Conservation (phyloP, 352 stramenopile species). For the Pythium insidiosum region DNA sequence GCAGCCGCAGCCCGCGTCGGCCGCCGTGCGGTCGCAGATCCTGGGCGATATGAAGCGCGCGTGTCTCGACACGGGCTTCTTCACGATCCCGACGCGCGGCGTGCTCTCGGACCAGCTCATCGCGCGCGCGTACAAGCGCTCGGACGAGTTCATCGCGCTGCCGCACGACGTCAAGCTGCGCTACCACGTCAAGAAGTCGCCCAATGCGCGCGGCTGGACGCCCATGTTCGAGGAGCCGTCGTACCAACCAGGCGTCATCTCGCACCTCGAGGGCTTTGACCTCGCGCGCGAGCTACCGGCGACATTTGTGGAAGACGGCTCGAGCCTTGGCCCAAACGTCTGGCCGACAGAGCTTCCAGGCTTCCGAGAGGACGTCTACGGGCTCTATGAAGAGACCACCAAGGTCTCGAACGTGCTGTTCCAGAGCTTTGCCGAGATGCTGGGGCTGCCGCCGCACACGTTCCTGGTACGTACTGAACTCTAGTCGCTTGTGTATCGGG, state of each 20-base stretch:
- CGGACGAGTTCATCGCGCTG: constrained; percentile 63
- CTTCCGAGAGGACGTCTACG: constrained; percentile 64
- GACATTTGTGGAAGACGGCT: constrained; percentile 45
- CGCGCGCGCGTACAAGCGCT: constrained; percentile 42
- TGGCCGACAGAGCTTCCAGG: constrained; percentile 52
- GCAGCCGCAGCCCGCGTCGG: constrained; percentile 1
- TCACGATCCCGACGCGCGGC: constrained; percentile 60
- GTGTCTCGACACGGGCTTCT: constrained; percentile 61
- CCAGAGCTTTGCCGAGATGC: constrained; percentile 74
- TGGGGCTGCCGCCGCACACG: constrained; percentile 41
- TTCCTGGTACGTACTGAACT: constrained; percentile 49
- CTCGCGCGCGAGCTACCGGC: constrained; percentile 46
- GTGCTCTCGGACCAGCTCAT: constrained; percentile 49
- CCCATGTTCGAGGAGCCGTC: constrained; percentile 80
- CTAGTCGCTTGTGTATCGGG: no score
- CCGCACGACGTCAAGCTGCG: constrained; percentile 52
- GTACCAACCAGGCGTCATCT: constrained; percentile 75
- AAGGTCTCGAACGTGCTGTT: constrained; percentile 60
- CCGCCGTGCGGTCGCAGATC: constrained; percentile 28
- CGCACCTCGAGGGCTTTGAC: constrained; percentile 70
- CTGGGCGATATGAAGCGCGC: constrained; percentile 47
- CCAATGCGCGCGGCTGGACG: constrained; percentile 70
- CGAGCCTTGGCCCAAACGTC: constrained; percentile 69
- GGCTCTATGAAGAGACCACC: constrained; percentile 66
- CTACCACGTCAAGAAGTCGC: constrained; percentile 71